These are phyloP conservation scores for Raddia guianensis DNA, from an alignment of 176 grass and related monocot genomes.

Conservation along the genomic window DNA sequence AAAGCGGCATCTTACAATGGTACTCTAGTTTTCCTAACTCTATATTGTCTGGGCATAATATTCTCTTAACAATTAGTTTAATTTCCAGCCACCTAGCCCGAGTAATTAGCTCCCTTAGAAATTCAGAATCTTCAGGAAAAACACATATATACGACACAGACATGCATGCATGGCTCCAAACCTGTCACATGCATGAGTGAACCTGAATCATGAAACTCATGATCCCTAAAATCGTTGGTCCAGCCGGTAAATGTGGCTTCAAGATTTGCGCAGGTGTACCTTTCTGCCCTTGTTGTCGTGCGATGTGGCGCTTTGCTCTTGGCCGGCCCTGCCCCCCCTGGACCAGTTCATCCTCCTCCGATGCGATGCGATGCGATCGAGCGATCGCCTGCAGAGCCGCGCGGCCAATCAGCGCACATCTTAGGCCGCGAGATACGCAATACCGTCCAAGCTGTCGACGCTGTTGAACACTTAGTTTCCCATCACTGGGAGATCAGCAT, in stretches of 20 bases:
- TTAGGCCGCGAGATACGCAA: background rate
- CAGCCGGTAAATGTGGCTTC: conserved; percentile 25
- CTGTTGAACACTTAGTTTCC: conserved; percentile 33
- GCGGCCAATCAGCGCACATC: background rate
- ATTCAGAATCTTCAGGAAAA: background rate
- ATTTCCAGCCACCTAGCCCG: background rate
- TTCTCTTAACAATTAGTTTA: background rate
- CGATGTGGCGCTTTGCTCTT: conserved; percentile 30
- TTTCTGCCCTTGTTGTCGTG: background rate
- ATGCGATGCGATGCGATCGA: too few species aligned
- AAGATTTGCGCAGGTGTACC: conserved; percentile 17
- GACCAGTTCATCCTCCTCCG: background rate
- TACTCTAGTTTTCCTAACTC: background rate
- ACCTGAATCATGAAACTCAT: background rate
- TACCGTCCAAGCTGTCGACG: conserved; percentile 13
- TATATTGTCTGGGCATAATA: background rate
- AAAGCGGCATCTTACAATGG: too few species aligned
- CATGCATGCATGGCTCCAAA: too few species aligned
- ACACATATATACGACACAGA: background rate
- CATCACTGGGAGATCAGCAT: conserved; percentile 20
- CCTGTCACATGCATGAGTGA: background rate
- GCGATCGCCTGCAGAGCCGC: too few species aligned
- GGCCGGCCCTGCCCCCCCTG: conserved; percentile 16
- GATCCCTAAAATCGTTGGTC: background rate
- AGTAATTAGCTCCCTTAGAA: background rate